phyloP scores from a whole-genome alignment of 2,329 filamentous ascomycete species.

The Paecilomyces niveus region DNA sequence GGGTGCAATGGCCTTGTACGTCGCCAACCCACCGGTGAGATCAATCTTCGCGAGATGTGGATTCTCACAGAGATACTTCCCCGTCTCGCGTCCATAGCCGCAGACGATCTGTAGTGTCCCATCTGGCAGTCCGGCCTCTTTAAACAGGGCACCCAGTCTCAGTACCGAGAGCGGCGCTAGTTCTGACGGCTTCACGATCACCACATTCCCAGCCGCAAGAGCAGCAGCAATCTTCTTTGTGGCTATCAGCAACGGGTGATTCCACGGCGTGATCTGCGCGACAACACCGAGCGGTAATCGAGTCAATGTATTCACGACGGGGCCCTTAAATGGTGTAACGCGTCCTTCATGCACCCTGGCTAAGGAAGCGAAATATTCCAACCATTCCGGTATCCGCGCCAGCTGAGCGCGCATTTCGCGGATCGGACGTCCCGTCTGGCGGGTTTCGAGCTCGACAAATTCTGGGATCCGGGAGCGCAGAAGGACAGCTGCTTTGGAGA shows the following conservation, averaged over 20 bases:
- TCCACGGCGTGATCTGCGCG: slow-evolving; percentile 33
- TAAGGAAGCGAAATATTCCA: slow-evolving; percentile 63
- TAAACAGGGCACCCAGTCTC: slow-evolving; percentile 31
- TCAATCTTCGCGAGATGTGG: slow-evolving; percentile 14
- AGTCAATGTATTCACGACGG: slow-evolving; percentile 31
- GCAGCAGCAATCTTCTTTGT: slow-evolving; percentile 34
- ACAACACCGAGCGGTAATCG: slow-evolving; percentile 32
- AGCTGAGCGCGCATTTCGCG: slow-evolving; percentile 67
- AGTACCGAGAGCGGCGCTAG: slow-evolving; percentile 38
- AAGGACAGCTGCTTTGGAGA: slow-evolving; percentile 53
- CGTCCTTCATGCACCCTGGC: slow-evolving; percentile 61
- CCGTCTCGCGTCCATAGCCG: slow-evolving; percentile 48
- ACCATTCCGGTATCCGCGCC: slow-evolving; percentile 52
- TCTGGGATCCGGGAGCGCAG: slow-evolving; percentile 46
- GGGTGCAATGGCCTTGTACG: slow-evolving; percentile 15
- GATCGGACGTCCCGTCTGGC: slow-evolving; percentile 60
- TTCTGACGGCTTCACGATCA: slow-evolving; percentile 35
- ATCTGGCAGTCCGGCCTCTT: slow-evolving; percentile 36
- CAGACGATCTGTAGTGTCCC: slow-evolving; percentile 42
- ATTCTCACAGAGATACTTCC: slow-evolving; percentile 42
- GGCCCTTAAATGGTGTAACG: slow-evolving; percentile 54
- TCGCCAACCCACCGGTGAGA: slow-evolving; percentile 15
- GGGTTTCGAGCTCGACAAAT: slow-evolving; percentile 58
- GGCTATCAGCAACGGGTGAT: slow-evolving; percentile 30
- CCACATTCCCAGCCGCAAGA: slow-evolving; percentile 33